Evolutionary conservation across 2,329 filamentous ascomycete genomes (phyloP).

Genomic region (Fusarium tuaranense): DNA sequence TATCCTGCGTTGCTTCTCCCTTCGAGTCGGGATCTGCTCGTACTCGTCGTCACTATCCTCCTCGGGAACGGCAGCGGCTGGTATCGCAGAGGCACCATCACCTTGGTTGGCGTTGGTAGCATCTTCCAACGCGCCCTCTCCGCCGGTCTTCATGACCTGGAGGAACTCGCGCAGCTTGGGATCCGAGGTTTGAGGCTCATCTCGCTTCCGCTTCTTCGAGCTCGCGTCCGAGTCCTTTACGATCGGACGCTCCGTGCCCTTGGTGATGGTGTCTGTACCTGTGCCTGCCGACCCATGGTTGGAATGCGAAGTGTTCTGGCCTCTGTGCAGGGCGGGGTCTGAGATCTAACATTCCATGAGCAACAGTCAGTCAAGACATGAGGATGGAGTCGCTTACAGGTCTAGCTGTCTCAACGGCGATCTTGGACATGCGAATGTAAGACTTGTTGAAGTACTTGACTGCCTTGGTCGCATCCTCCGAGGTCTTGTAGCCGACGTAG

Average conservation of each 20-base stretch:
- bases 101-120: slow-evolving; percentile 41
- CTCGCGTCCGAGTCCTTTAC: slow-evolving; percentile 58
- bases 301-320: slow-evolving; percentile 43
- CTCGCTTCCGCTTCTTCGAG: slow-evolving; percentile 76
- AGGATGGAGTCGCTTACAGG: slow-evolving; percentile 66
- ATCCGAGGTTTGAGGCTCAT: slow-evolving; percentile 70
- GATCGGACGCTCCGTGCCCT: slow-evolving; percentile 31
- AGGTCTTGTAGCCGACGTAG: slow-evolving; percentile 91
- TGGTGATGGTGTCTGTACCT: slow-evolving; percentile 13
- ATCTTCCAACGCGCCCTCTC: slow-evolving; percentile 50
- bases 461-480: slow-evolving; percentile 82
- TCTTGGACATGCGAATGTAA: slow-evolving; percentile 96
- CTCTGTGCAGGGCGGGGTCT: slow-evolving; percentile 55
- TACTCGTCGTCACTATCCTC: slow-evolving; percentile 81
- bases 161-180: slow-evolving; percentile 89
- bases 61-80: slow-evolving; percentile 56
- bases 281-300: slow-evolving; percentile 30
- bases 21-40: slow-evolving; percentile 70
- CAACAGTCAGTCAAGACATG: slow-evolving; percentile 35
- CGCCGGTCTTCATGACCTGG: slow-evolving; percentile 77
- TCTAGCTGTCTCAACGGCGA: slow-evolving; percentile 87
- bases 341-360: slow-evolving; percentile 59
- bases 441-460: slow-evolving; percentile 96
- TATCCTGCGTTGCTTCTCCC: slow-evolving; percentile 57
- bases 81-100: slow-evolving; percentile 34